Evolutionary conservation across 1,284 basidiomycete genomes (phyloP).

Genomic region (Ustilago loliicola): DNA sequence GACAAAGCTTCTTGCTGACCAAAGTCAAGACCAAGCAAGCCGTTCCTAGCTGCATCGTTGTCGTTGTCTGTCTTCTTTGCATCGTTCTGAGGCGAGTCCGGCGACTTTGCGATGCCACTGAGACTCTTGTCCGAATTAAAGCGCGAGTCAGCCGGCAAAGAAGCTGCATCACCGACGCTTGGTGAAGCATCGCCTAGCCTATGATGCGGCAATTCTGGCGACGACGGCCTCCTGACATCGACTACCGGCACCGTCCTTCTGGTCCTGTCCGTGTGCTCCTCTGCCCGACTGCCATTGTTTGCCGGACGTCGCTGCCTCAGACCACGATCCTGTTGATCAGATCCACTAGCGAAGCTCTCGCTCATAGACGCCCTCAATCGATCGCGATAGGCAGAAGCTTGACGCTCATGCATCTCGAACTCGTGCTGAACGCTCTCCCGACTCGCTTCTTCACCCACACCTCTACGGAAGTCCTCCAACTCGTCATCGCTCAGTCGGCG

Average conservation of each 20-base stretch:
- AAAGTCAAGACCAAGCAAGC: constrained; percentile 32
- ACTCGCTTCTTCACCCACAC: constrained; percentile 42
- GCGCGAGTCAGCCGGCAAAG: constrained; percentile 8
- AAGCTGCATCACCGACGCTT: constrained; percentile 15
- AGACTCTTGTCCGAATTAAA: constrained; percentile 11
- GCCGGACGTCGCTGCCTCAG: constrained; percentile 26
- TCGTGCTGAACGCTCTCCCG: constrained; percentile 45
- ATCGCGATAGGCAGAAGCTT: constrained; percentile 42
- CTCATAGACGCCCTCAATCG: constrained; percentile 37
- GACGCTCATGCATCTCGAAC: constrained; percentile 55
- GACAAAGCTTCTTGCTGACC: neutral
- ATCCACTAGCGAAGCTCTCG: constrained; percentile 4
- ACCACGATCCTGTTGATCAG: neutral
- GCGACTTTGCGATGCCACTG: neutral
- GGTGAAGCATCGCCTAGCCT: constrained; percentile 28
- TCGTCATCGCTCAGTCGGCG: constrained; percentile 42
- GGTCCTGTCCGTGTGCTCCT: neutral
- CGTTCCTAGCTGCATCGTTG: constrained; percentile 24
- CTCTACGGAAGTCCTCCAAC: constrained; percentile 45
- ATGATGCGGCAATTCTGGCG: constrained; percentile 42
- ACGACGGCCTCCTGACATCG: constrained; percentile 17
- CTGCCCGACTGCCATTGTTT: neutral
- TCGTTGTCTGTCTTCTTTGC: neutral
- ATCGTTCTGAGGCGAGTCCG: neutral
- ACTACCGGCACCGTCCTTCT: constrained; percentile 11